Percentiles rank a stretch among this genome's conserved stretches.
Conservation (phyloP, 257 asterid species). For the Penstemon eatonii region DNA sequence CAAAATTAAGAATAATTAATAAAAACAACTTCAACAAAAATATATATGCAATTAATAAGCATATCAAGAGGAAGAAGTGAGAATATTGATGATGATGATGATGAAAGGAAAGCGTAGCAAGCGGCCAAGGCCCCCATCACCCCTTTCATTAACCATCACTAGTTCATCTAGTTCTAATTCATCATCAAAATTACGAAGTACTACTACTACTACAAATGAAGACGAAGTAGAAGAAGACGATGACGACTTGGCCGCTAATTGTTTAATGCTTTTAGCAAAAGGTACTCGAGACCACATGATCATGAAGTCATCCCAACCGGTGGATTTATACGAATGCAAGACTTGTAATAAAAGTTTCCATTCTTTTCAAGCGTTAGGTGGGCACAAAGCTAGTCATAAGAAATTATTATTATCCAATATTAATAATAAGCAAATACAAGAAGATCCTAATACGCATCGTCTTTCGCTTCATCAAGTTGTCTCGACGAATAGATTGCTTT, state of each 20-base stretch:
- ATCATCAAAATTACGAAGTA: slow-evolving; percentile 12
- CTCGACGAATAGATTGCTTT: slow-evolving; percentile 25
- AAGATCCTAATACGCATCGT: slow-evolving; percentile 27
- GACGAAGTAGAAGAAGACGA: slow-evolving; percentile 44
- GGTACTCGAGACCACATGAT: slow-evolving; percentile 33
- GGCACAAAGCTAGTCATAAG: slow-evolving; percentile 87
- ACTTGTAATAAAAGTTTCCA: slow-evolving; percentile 65
- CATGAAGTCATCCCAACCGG: slow-evolving; percentile 19
- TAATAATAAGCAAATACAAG: slow-evolving; percentile 24
- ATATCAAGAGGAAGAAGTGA: slow-evolving; percentile 30
- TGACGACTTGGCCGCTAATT: slow-evolving; percentile 79
- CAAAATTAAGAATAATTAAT: no score
- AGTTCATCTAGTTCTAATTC: slow-evolving; percentile 36
- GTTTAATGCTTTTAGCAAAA: slow-evolving; percentile 72
- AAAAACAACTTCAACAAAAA: no score
- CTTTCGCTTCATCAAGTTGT: slow-evolving; percentile 45
- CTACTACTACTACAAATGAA: not conserved
- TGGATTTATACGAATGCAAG: slow-evolving; percentile 65
- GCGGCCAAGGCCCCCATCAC: slow-evolving; percentile 51
- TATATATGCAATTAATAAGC: not conserved
- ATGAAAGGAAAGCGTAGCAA: slow-evolving; percentile 65
- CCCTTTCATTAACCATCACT: slow-evolving; percentile 46
- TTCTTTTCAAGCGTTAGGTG: slow-evolving; percentile 91
- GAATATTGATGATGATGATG: not conserved
- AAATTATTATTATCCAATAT: slow-evolving; percentile 35